Evolutionary conservation across 225 moss, liverwort and hornwort species (phyloP), one percentile per base, ranked within the genome.

Genomic region (Physcomitrellopsis africana): DNA sequence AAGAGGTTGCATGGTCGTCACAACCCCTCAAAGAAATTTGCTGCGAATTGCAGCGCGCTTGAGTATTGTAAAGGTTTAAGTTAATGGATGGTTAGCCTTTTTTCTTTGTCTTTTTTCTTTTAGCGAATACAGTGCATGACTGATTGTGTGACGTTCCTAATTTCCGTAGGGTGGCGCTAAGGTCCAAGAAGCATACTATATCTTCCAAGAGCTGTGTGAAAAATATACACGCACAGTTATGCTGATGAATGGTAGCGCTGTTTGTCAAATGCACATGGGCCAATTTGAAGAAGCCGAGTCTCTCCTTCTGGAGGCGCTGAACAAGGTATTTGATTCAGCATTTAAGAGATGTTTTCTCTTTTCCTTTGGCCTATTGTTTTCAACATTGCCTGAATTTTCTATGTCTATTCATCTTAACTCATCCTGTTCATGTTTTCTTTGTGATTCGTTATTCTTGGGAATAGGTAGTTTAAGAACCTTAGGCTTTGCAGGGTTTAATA

Each of bases 181-280:
- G 82, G 82, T 93, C 60, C 89, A 90, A 79, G 93, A 93, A 73
- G 93, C 93, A 53, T 93, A 78, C 74, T 90, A 93, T 61, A 93
- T 93, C 16, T 93, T 90, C 59, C 93, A 93, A 74, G 93, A 93
- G 76, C 85, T 91, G 20, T 90, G 90, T 81, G 93, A 93, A 58
- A 93, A 93, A 82, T 93, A 87, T 61, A 86, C 89, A 3, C 87
- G 83, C 83, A 93, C 93, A 24, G 93, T 89, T 46, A 86, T 89
- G 64, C 72, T 93, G 51, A 89, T 93, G 89, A 93, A 91, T 69
- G 93, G 93, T 72, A 89, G 85, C 77, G 93, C 93, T 26, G 83
- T 93, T 18, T 93, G 93, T 70, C 86, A 87, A 77, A 93, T 93
- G 93, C 93, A 93, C 55, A 90, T 91, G 90, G 87, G 93, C 12